Percentiles rank a stretch among this genome's conserved stretches.
These are phyloP conservation scores for Russula emetica DNA, from an alignment of 768 basidiomycete species.

Conservation along the genomic window DNA sequence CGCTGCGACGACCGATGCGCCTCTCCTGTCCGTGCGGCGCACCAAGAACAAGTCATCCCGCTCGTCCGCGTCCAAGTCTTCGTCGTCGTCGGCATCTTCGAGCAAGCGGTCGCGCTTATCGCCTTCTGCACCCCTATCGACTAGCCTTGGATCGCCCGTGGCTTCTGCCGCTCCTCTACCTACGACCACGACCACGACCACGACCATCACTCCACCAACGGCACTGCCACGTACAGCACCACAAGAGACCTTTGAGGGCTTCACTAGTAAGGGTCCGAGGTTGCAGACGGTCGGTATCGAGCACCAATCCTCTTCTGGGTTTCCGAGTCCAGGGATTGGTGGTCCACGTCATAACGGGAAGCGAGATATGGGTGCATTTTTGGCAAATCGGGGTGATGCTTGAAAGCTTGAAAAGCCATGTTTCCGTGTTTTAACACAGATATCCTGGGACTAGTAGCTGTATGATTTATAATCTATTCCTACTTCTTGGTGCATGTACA, in stretches of 20 bases:
- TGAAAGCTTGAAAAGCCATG: not conserved
- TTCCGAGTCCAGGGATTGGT: conserved; percentile 23
- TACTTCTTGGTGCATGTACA: conserved; percentile 2
- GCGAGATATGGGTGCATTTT: conserved; percentile 23
- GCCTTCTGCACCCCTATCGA: conserved; percentile 44
- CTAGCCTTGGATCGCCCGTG: conserved; percentile 38
- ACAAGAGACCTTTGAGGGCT: conserved; percentile 36
- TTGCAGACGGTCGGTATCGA: conserved; percentile 18
- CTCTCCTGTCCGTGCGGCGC: not conserved
- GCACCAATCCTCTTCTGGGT: conserved; percentile 13
- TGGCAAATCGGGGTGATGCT: conserved; percentile 19
- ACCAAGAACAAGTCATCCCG: conserved; percentile 28
- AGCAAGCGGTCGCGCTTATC: conserved; percentile 39
- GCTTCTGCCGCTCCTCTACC: conserved; percentile 31
- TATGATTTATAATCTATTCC: not conserved
- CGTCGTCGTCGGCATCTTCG: conserved; percentile 27
- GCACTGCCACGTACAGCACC: conserved; percentile 30
- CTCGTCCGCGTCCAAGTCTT: conserved; percentile 29
- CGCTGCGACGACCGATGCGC: not conserved
- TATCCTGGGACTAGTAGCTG: not conserved
- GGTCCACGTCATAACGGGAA: conserved; percentile 17
- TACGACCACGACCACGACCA: not conserved
- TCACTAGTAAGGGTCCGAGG: conserved; percentile 27
- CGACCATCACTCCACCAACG: conserved; percentile 17
- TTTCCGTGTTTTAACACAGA: not conserved